Evolutionary conservation across 441 rosid species (phyloP).

Genomic region (Mallotus repandus): DNA sequence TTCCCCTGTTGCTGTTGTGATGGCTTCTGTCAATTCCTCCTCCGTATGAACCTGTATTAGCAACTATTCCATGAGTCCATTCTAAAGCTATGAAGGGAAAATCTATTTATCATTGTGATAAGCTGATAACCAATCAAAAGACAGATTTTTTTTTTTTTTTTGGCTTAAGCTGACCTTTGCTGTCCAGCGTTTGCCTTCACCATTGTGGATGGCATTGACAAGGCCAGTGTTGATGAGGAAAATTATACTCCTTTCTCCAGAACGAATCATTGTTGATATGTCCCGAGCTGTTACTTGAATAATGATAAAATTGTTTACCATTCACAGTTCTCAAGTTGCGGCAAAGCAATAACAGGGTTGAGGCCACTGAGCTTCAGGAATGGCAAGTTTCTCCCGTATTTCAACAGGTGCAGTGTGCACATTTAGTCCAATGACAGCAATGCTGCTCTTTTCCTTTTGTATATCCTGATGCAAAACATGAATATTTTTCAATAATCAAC

Average conservation of each 20-base stretch:
- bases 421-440: constrained; percentile 73
- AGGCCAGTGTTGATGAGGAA: constrained; percentile 65
- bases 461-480: constrained; percentile 35
- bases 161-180: constrained; percentile 39
- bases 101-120: neutral
- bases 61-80: constrained; percentile 16
- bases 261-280: constrained; percentile 65
- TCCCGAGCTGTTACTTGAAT: constrained; percentile 59
- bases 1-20: constrained; percentile 37
- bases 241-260: constrained; percentile 51
- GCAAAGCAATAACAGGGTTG: constrained; percentile 30
- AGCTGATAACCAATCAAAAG: neutral
- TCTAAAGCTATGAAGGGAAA: neutral
- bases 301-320: neutral
- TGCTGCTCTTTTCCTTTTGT: constrained; percentile 84
- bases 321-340: neutral
- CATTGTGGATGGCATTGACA: constrained; percentile 71
- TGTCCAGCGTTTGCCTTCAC: constrained; percentile 73
- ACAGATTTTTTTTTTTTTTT: constrained; percentile 36
- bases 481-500: neutral
- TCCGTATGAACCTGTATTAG: constrained; percentile 44
- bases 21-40: constrained; percentile 44
- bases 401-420: constrained; percentile 82
- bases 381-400: constrained; percentile 83
- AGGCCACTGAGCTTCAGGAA: constrained; percentile 90